Base-by-base conservation (phyloP, 768 basidiomycete genomes). In the Amylocystis lapponica region DNA sequence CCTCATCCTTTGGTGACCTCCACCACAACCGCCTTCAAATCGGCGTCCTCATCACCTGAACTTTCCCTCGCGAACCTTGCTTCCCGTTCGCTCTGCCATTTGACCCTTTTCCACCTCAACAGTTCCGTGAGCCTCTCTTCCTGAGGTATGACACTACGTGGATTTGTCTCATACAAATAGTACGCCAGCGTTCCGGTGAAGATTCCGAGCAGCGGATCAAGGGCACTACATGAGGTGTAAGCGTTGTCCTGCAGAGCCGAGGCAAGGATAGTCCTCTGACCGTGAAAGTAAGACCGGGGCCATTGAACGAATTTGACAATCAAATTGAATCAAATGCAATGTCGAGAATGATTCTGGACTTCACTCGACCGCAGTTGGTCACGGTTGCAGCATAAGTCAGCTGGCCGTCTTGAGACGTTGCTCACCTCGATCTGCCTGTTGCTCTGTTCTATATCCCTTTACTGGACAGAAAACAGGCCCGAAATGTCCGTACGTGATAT, bases 111-210 rank as follows among this genome's bases (percentile, higher is more conserved):
- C 86, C 87, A 88, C 27, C 57, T 64, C 20, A 82, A 36, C 16
- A 91, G 74, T 22, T 70, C 61, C 4, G 56, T 33, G 26, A 92
- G 62, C 36, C 71, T 72, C 46, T 84, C 68, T 5, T 81, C 76
- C 20, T 69, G 64, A 0, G 74, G 66, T 13, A 79, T 68, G 8
- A 74, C 79, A 4, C 80, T 85, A 29, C 88, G 78, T 5, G 88
- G 89, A 61, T 91, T 78, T 22, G 70, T 82, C 59, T 92, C 88
- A 60, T 85, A 76, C 27, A 92, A 75, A 59, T 86, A 81, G 60
- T 80, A 91, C 5, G 89, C 89, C 32, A 89, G 62, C 30, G 77
- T 60, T 11, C 89, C 89, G 2, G 87, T 89, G 56, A 88, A 81
- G 40, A 89, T 63, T 6, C 87, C 89, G 30, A 92, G 63, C 13